Conservation (phyloP, 805 yeast genomes). For the Myxozyma nipponensis region DNA sequence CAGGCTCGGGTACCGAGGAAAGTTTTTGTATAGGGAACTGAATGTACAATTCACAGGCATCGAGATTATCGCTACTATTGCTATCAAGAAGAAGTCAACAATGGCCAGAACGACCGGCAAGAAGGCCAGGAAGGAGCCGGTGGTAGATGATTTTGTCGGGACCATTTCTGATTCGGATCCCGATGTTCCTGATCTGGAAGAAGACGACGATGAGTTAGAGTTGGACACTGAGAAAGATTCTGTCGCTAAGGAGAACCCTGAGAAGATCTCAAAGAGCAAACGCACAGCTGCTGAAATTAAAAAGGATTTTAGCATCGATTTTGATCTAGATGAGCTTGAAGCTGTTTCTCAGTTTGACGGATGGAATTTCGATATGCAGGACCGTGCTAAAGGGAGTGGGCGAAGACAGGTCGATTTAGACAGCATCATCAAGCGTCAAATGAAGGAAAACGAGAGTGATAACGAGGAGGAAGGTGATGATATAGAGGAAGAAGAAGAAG, state of each 20-base stretch:
- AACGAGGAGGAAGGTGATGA: slow-evolving; percentile 34
- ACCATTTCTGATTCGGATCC: slow-evolving; percentile 26
- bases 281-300: neutral
- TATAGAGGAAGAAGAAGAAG: slow-evolving; percentile 18
- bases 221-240: slow-evolving; percentile 1
- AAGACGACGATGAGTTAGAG: slow-evolving; percentile 18
- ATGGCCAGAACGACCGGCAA: slow-evolving; percentile 9
- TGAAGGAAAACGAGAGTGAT: slow-evolving; percentile 57
- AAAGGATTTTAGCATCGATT: slow-evolving; percentile 57
- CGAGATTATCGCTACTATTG: no score
- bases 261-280: neutral
- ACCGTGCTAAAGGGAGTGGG: slow-evolving; percentile 37
- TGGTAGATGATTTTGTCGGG: slow-evolving; percentile 19
- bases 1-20: no score
- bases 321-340: slow-evolving; percentile 57
- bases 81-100: neutral
- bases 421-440: slow-evolving; percentile 78
- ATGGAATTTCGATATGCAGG: slow-evolving; percentile 69
- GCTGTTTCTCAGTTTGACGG: slow-evolving; percentile 54
- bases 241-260: slow-evolving; percentile 12
- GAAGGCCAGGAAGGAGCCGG: neutral
- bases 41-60: no score
- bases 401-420: slow-evolving; percentile 77
- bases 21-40: no score
- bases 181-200: slow-evolving; percentile 21